Evolutionary conservation across 352 stramenopile genomes (phyloP), one percentile per base, ranked within the genome.

Genomic region (Phytophthora boehmeriae): DNA sequence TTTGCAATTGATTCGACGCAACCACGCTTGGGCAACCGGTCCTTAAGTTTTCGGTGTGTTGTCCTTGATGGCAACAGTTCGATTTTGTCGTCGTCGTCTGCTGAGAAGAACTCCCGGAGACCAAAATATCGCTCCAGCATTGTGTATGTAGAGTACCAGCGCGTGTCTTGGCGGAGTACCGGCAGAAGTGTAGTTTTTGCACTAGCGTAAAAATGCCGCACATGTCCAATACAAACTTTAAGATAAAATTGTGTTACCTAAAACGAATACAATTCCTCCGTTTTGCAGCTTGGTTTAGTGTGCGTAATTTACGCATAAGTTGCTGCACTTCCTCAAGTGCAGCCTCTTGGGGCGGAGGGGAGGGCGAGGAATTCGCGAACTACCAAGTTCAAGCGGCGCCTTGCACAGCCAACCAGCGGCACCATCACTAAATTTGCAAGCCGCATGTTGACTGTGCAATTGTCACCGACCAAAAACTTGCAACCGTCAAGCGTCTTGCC

Each of bases 351-450:
- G 35, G 35, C n/a, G n/a, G n/a, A n/a, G n/a, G n/a, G n/a, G n/a
- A n/a, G n/a, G 19, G 14, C 9, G 41, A 71, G 22, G 22, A 63
- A 71, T 17, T 42, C 57, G 19, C 50, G 35, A 20, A 47, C 4
- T 2, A 19, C n/a, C 8, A 47, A 19, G 41, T 28, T 47, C n/a
- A 47, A 19, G 0, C 41, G 41, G 14, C 28, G 41, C 4, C 17
- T 30, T 6, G 41, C 41, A 19, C 41, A 47, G 17, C 41, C 41
- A n/a, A 47, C 41, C 20, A 47, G 20, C n/a, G 41, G 41, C n/a
- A 28, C 41, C 4, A 6, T 16, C 41, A 47, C 28, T 8, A 47
- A 16, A 9, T 9, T 25, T 28, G 41, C 11, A 16, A 47, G 41
- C 5, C 19, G 41, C 1, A 16, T 25, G 41, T 47, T 47, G 8